Conservation (phyloP, 2,329 filamentous ascomycete species). For the Penicillium rolfsii region DNA sequence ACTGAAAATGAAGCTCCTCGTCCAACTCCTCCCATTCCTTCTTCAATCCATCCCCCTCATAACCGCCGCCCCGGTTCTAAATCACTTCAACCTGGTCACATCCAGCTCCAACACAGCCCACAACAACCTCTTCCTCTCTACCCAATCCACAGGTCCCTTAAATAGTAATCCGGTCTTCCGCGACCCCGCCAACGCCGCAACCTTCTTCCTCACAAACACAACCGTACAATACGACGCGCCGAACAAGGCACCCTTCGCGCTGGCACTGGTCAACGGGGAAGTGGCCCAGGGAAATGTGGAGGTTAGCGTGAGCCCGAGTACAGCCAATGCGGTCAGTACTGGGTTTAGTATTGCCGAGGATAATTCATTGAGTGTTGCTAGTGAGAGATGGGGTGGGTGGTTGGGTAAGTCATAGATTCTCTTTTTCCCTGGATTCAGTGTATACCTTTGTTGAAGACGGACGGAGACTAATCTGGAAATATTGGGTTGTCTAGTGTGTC, state of each 20-base stretch:
- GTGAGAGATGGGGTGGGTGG: slow-evolving; percentile 21
- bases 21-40: slow-evolving; percentile 29
- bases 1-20: slow-evolving; percentile 35
- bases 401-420: slow-evolving; percentile 38
- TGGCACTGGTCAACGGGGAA: slow-evolving; percentile 19
- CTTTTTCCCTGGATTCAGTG: too few relatives aligned
- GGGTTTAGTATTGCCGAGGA: slow-evolving; percentile 15
- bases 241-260: slow-evolving; percentile 14
- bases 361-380: slow-evolving; percentile 7
- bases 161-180: slow-evolving; percentile 24
- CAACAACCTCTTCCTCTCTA: slow-evolving; percentile 22
- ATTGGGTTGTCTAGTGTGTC: background rate
- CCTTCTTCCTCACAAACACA: slow-evolving; percentile 20
- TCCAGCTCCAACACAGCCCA: slow-evolving; percentile 24
- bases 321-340: slow-evolving; percentile 6
- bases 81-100: slow-evolving; percentile 22
- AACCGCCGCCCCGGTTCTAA: slow-evolving; percentile 30
- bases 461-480: background rate
- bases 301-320: slow-evolving; percentile 22
- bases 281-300: slow-evolving; percentile 19
- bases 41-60: slow-evolving; percentile 31
- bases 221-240: slow-evolving; percentile 17
- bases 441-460: background rate
- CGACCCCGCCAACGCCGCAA: slow-evolving; percentile 10
- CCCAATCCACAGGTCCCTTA: slow-evolving; percentile 18